phyloP scores from a whole-genome alignment of 2,329 filamentous ascomycete species.

The Alternaria viburni region DNA sequence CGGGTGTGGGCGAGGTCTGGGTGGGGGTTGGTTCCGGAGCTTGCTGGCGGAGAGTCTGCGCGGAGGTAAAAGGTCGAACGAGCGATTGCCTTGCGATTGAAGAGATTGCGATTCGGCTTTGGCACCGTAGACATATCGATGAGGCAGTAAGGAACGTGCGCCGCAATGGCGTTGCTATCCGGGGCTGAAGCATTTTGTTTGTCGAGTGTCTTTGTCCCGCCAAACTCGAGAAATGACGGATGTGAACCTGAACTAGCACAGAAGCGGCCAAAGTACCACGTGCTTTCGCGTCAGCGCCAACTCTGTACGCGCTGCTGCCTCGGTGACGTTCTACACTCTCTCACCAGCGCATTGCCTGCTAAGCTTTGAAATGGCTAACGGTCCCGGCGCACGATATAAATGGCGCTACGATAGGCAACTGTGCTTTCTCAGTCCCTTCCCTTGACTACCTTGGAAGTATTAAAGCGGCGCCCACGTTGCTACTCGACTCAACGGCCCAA shows the following conservation, averaged over 20 bases:
- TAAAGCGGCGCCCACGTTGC: background rate
- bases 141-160: constrained; percentile 18
- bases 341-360: constrained; percentile 6
- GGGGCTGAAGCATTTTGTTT: constrained; percentile 41
- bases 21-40: constrained; percentile 16
- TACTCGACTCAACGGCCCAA: background rate
- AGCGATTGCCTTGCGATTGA: constrained; percentile 16
- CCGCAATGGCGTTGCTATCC: constrained; percentile 29
- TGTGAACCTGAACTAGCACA: constrained; percentile 19
- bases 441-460: background rate
- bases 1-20: constrained; percentile 9
- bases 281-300: constrained; percentile 26
- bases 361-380: background rate
- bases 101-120: constrained; percentile 13
- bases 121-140: constrained; percentile 24
- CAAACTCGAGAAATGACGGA: constrained; percentile 16
- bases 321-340: constrained; percentile 4
- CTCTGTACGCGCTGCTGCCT: constrained; percentile 24
- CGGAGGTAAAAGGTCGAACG: constrained; percentile 34
- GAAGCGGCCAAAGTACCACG: constrained; percentile 21
- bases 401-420: background rate
- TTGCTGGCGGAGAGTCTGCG: constrained; percentile 25
- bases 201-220: constrained; percentile 5
- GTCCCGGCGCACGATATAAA: constrained; percentile 3
- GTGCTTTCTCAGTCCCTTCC: background rate